Conservation (phyloP, 2,329 filamentous ascomycete species). For the Lasiodiplodia theobromae region DNA sequence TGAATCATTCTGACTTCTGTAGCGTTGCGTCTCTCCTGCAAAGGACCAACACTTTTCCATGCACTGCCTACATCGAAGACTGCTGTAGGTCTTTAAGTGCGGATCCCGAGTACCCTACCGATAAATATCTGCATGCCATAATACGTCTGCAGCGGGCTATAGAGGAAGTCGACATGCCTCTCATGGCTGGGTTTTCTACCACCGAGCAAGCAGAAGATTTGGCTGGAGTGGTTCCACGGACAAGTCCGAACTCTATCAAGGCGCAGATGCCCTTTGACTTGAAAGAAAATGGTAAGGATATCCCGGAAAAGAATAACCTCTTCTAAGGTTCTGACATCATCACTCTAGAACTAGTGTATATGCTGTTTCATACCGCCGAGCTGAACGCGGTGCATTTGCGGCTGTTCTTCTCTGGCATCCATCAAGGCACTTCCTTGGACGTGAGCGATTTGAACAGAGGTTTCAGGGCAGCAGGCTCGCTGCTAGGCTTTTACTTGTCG, state of each 20-base stretch:
- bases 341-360: constrained; percentile 51
- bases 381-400: constrained; percentile 5
- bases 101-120: constrained; percentile 42
- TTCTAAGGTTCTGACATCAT: constrained; percentile 36
- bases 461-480: background rate
- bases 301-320: background rate
- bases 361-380: constrained; percentile 3
- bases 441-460: background rate
- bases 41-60: constrained; percentile 48
- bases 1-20: background rate
- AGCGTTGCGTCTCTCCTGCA: constrained; percentile 36
- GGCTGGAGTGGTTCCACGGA: constrained; percentile 32
- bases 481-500: constrained; percentile 42
- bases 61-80: constrained; percentile 46
- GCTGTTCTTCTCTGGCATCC: background rate
- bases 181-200: constrained; percentile 30
- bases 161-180: constrained; percentile 30
- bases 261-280: background rate
- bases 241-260: constrained; percentile 12
- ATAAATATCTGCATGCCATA: constrained; percentile 47
- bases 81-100: constrained; percentile 45
- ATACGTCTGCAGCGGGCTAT: constrained; percentile 49
- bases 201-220: background rate
- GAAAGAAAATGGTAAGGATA: background rate
- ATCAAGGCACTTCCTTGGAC: background rate